These are phyloP conservation scores for Casuarina equisetifolia DNA, from an alignment of 306 rosid species.

Conservation along the genomic window DNA sequence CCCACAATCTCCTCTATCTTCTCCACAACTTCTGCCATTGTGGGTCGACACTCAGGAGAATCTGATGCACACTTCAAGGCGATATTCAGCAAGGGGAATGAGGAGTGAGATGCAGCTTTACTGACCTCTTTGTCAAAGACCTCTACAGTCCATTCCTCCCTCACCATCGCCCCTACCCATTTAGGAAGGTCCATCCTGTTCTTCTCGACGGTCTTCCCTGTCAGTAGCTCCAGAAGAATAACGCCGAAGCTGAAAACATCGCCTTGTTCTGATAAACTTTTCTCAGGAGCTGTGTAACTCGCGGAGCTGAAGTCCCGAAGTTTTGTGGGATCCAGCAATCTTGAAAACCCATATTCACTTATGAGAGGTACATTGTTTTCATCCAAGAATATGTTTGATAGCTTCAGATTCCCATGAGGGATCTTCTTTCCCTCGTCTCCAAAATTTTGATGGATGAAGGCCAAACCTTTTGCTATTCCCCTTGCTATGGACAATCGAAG, in stretches of 20 bases:
- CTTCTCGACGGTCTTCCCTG: slow-evolving; percentile 59
- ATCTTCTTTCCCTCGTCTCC: slow-evolving; percentile 37
- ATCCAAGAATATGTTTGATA: slow-evolving; percentile 66
- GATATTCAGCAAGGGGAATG: slow-evolving; percentile 42
- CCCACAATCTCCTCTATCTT: slow-evolving; percentile 53
- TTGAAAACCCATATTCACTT: slow-evolving; percentile 70
- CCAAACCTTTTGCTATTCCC: slow-evolving; percentile 67
- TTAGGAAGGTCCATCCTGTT: slow-evolving; percentile 63
- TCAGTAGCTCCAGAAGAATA: slow-evolving; percentile 56
- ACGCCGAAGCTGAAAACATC: slow-evolving; percentile 77
- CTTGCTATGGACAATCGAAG: slow-evolving; percentile 56
- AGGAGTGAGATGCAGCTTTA: slow-evolving; percentile 45
- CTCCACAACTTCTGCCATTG: slow-evolving; percentile 40
- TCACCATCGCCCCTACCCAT: slow-evolving; percentile 76
- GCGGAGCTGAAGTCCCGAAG: slow-evolving; percentile 31
- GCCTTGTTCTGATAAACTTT: slow-evolving; percentile 47
- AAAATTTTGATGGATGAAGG: slow-evolving; percentile 44
- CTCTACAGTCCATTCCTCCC: slow-evolving; percentile 87
- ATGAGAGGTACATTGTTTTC: slow-evolving; percentile 53
- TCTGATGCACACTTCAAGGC: slow-evolving; percentile 57
- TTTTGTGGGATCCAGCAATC: slow-evolving; percentile 44
- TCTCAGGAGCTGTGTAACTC: slow-evolving; percentile 66
- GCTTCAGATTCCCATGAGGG: slow-evolving; percentile 81
- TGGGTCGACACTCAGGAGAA: slow-evolving; percentile 55
- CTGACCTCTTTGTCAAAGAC: slow-evolving; percentile 66